Conservation (phyloP, 2,329 filamentous ascomycete genomes). For the Aspergillus glaucus region DNA sequence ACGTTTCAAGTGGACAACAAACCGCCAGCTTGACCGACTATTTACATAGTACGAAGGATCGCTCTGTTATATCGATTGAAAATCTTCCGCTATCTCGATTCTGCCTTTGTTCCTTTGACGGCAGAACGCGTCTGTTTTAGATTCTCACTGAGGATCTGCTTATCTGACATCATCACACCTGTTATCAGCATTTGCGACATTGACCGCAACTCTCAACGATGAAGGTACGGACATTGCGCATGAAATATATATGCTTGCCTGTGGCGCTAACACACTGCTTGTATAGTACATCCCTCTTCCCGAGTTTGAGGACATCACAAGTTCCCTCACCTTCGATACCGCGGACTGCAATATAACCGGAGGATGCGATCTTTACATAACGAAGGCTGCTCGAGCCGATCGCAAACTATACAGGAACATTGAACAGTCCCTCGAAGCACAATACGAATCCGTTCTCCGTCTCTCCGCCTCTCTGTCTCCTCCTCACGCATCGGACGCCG, state of each 20-base stretch:
- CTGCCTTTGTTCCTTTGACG: too few species aligned
- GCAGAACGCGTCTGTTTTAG: too few species aligned
- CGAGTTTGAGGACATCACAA: slow-evolving; percentile 85
- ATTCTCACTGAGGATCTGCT: neutral
- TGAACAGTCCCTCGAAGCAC: slow-evolving; percentile 80
- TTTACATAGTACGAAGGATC: neutral
- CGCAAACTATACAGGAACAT: slow-evolving; percentile 98
- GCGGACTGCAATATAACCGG: slow-evolving; percentile 87
- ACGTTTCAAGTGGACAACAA: slow-evolving; percentile 17
- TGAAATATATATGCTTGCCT: neutral
- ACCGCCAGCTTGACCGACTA: slow-evolving; percentile 2
- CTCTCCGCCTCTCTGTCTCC: slow-evolving; percentile 83
- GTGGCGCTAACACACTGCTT: slow-evolving; percentile 3
- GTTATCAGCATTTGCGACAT: slow-evolving; percentile 1
- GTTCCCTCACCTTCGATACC: slow-evolving; percentile 92
- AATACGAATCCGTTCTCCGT: slow-evolving; percentile 81
- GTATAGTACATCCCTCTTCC: slow-evolving; percentile 80
- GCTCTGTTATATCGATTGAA: too few species aligned
- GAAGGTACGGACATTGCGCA: slow-evolving; percentile 10
- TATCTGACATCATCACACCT: slow-evolving; percentile 1
- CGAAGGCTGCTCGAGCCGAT: slow-evolving; percentile 88
- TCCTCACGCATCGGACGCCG: slow-evolving; percentile 66
- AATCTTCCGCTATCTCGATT: too few species aligned
- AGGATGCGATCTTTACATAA: slow-evolving; percentile 94
- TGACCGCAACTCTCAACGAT: slow-evolving; percentile 7